Base-by-base conservation (phyloP, 2,329 filamentous ascomycete species). In the Cladosporium sp. region DNA sequence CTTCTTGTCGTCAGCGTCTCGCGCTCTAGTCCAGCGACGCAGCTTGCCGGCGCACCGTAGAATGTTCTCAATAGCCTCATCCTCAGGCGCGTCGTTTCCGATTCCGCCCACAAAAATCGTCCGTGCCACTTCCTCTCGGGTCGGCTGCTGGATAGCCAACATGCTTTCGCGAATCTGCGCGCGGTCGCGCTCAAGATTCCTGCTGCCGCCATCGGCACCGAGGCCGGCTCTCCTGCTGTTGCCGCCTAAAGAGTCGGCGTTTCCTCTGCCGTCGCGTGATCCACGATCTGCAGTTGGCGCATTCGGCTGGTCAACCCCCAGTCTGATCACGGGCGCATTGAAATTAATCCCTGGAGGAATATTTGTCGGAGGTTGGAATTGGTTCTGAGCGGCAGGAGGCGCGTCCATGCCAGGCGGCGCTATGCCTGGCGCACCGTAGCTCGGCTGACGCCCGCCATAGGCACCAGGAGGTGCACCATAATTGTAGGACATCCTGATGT, bases 21-120 rank as follows among this genome's bases (percentile, higher is more conserved):
- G 82, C 33, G 84, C 85, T 55, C 89, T 78, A 58, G 91, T 90
- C 90, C 91, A 98, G 62, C 89, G 84, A 58, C 87, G 83, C 57
- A 98, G 72, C 58, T 67, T 69, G 38, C 91, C 91, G 0, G 87
- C 86, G n/a, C 85, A 80, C 43, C 80, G 74, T 41, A 98, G 74
- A 35, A 98, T 82, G 53, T 79, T 81, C 72, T 96, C 87, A 50
- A 96, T 77, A 33, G 83, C 85, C 33, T 86, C 84, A 60, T 95
- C 90, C 33, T 85, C 84, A 48, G 87, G 83, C 31, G 85, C 74
- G 14, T 88, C 87, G 52, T 89, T 84, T 0, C 89, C 89, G 51
- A 98, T 87, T 45, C 88, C 87, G 58, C 89, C 86, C 31, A 98
- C 78, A 63, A 96, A 96, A 53, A 97, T 84, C 1, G 93, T 97